Base-by-base conservation (phyloP, 345 rosid genomes). In the Pistacia atlantica region DNA sequence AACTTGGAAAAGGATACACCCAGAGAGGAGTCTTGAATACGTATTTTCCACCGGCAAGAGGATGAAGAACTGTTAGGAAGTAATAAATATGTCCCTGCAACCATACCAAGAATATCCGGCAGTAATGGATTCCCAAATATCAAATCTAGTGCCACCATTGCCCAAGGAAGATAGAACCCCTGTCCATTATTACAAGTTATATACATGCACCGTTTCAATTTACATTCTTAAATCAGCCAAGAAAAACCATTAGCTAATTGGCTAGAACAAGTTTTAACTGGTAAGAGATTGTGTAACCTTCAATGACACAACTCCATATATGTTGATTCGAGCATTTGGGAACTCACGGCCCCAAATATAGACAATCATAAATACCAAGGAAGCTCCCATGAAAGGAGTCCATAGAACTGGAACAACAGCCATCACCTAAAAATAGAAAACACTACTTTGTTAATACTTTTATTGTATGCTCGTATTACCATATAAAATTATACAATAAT, bases 91-190 rank as follows among this genome's bases (percentile, higher is more conserved):
- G 94, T 22, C 94, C 94, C 94, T 5, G 87, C 90, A 9, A 89
- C 79, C 76, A 90, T 87, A n/a, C 94, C 92, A 9, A 89, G 83
- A 46, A 90, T 82, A 38, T 82, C 93, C 7, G 95, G 92, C 89
- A 28, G 81, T 73, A 95, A 69, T 7, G 83, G 76, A 25, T 66
- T 0, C 38, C 97, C 95, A 66, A 90, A 77, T 8, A 90, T 80
- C 80, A 89, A 74, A 49, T 90, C 88, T 51, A 90, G 78, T 10
- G 89, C 94, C 31, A 90, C 80, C 87, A 89, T 69, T 67, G 88
- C 90, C 94, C 94, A 90, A 1, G 92, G 94, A 56, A 89, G 91
- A 79, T 87, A 89, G 75, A 90, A 87, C 18, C 90, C 94, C 92
- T 90, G 72, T 65, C 66, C 31, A 56, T 3, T 12, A 25, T 20